Evolutionary conservation across 495 filamentous ascomycete species (phyloP).

Genomic region (Aspergillus haitiensis): DNA sequence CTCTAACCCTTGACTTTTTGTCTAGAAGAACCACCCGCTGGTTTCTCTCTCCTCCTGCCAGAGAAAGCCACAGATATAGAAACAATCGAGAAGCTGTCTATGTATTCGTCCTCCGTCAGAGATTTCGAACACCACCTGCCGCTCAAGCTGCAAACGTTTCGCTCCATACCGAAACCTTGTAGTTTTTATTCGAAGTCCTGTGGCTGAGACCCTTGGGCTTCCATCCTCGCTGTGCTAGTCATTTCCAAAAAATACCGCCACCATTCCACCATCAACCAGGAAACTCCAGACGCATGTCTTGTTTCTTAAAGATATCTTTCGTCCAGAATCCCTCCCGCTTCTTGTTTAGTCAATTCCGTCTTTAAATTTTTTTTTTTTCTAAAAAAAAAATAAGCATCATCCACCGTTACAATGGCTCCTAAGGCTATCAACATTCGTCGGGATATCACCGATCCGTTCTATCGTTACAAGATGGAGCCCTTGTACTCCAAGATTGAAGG

Average conservation of each 20-base stretch:
- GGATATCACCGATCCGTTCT: constrained; percentile 98
- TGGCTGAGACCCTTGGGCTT: constrained; percentile 63
- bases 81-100: constrained; percentile 58
- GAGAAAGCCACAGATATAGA: constrained; percentile 40
- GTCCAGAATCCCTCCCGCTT: constrained; percentile 45
- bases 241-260: constrained; percentile 41
- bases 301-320: constrained; percentile 44
- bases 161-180: constrained; percentile 85
- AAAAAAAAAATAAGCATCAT: constrained; percentile 22
- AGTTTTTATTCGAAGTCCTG: constrained; percentile 78
- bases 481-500: constrained; percentile 99
- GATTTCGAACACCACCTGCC: constrained; percentile 79
- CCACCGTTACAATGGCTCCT: constrained; percentile 65
- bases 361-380: constrained; percentile 18
- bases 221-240: constrained; percentile 30
- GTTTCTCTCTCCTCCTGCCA: constrained; percentile 39
- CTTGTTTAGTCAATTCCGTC: constrained; percentile 22
- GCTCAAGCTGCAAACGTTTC: constrained; percentile 91
- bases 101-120: constrained; percentile 79
- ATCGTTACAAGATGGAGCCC: constrained; percentile 99
- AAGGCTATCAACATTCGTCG: constrained; percentile 92
- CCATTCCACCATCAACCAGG: constrained; percentile 54
- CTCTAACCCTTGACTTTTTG: constrained; percentile 28
- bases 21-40: constrained; percentile 37
- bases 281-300: constrained; percentile 56